Evolutionary conservation across 2,329 filamentous ascomycete species (phyloP), one percentile per base, ranked within the genome.

Genomic region (Aspergillus cejpii): DNA sequence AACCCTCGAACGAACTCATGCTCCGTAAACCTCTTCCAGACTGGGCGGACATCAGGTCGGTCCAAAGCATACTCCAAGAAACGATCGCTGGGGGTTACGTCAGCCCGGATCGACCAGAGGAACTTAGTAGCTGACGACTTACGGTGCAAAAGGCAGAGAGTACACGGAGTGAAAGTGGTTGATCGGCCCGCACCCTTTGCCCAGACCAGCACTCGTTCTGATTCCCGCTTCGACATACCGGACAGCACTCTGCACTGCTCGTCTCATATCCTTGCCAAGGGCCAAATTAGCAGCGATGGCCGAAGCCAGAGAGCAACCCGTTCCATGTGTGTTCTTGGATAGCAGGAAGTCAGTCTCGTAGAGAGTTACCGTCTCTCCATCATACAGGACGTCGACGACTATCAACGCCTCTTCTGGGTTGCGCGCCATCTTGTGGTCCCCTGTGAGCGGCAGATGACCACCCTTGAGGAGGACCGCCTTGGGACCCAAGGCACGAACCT

Each of bases 271-370:
- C 50, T 74, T 68, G 0, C 74, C 75, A 2, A 62, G 63, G 3
- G 78, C 76, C 11, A 84, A 64, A 49, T 83, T 81, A 42, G 77
- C 80, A 1, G 81, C 79, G 54, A 84, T 81, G 5, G 81, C 80
- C 33, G 80, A 95, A 31, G 92, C 92, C 48, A 97, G 76, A 7
- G 89, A 94, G 62, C 92, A 98, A 3, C 92, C 92, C 0, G 92
- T 97, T 1, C 92, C 92, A 59, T 98, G 92, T 0, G 91, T 97
- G 60, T 91, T 91, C 48, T 74, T 83, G 6, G 84, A 88, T 7
- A 74, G 68, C 50, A 87, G 74, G 60, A 85, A 96, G 3, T 75
- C 74, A 29, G 80, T 85, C 64, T 89, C 77, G 39, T 95, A 76
- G 29, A 80, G 70, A 1, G 80, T 72, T 0, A 76, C 64, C n/a